Base-by-base conservation (phyloP, 371 early-diverging fungal species). In the Apophysomyces trapeziformis region DNA sequence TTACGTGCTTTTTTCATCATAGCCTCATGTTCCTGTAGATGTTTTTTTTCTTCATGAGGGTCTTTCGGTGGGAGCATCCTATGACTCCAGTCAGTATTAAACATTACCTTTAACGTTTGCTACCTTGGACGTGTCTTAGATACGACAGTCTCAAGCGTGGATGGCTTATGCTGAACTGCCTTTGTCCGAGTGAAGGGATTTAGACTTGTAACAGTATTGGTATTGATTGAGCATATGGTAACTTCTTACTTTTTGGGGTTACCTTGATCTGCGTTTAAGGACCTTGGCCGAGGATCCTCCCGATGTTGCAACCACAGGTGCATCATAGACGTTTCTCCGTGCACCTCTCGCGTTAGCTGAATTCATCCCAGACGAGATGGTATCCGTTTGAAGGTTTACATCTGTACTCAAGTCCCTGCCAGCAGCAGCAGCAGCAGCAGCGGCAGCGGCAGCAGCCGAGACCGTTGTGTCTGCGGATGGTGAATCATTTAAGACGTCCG, bases 71-170 rank as follows among this genome's bases (percentile, higher is more conserved):
- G 84, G 0, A 83, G 66, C 76, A 74, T 80, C 45, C 84, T 79
- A 61, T 21, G 21, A 32, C 7, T 50, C 54, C 54, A 5, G 7
- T 50, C 21, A 18, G 9, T 21, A 14, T 26, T 26, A 26, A 26
- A 26, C 32, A 26, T 26, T 26, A 26, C 32, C 1, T 2, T 26
- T 2, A 26, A 43, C 8, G 26, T 47, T 11, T 16, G 37, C 50
- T 76, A 81, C 82, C 76, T 75, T 56, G 83, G 83, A 5, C 84
- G 71, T 43, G 84, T 83, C 58, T 80, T 83, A 35, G 84, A 83
- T 35, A 83, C 62, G 0, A 77, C 79, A 7, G 79, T 45, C 68
- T 83, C 84, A 35, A 83, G 57, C 8, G 81, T 73, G 9, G 83
- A 75, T 7, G 83, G 83, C 35, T 77, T 79, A 16, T 73, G 75